phyloP scores from a whole-genome alignment of 805 yeast genomes.

The Myxozyma sirexii region DNA sequence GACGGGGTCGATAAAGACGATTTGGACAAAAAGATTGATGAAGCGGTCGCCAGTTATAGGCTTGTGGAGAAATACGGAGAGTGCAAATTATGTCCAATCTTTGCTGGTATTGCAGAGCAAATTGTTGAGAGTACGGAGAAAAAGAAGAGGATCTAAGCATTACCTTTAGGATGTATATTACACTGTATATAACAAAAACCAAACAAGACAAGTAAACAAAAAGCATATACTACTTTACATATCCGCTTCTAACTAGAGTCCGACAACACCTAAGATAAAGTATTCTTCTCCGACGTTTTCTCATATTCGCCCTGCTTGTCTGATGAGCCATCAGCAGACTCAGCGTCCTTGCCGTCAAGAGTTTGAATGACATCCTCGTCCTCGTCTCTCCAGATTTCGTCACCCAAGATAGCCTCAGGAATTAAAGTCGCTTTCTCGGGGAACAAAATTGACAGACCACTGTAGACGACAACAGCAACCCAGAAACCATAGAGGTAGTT shows the following conservation, averaged over 20 bases:
- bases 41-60: background rate
- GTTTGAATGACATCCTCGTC: background rate
- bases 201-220: no score
- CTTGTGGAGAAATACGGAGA: conserved; percentile 29
- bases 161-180: background rate
- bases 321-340: background rate
- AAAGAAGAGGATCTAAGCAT: background rate
- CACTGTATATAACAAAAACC: no score
- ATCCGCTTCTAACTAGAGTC: background rate
- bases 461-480: conserved; percentile 28
- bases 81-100: conserved; percentile 31
- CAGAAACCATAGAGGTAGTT: conserved; percentile 37
- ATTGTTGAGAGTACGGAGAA: conserved; percentile 15
- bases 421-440: conserved; percentile 29
- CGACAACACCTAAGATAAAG: background rate
- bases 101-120: conserved; percentile 24
- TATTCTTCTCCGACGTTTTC: background rate
- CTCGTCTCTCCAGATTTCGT: background rate
- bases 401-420: conserved; percentile 20
- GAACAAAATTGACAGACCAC: conserved; percentile 23
- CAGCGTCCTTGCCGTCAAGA: background rate
- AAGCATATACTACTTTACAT: background rate
- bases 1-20: conserved; percentile 34
- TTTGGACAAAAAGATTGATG: conserved; percentile 25
- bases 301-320: background rate